Evolutionary conservation across 352 stramenopile species (phyloP).

Genomic region (Phytophthora megakarya): DNA sequence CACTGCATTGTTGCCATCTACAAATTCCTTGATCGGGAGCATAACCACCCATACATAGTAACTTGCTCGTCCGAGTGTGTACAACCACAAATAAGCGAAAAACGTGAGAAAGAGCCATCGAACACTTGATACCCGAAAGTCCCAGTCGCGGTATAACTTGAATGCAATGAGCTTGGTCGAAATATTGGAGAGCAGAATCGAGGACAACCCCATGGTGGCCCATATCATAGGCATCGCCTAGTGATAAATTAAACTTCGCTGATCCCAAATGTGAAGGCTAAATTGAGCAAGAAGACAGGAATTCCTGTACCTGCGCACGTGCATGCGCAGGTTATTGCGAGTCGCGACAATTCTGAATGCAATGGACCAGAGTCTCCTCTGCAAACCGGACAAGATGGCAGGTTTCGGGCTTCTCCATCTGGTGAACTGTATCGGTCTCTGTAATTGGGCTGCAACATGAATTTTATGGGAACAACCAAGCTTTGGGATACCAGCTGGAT

Average conservation of each 20-base stretch:
- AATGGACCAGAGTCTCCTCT: conserved; percentile 13
- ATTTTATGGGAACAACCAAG: conserved; percentile 3
- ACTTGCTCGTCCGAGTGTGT: conserved; percentile 35
- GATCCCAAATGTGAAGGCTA: neutral
- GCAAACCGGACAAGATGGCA: conserved; percentile 25
- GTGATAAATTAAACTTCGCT: conserved; percentile 20
- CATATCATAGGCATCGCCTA: conserved; percentile 41
- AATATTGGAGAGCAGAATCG: conserved; percentile 42
- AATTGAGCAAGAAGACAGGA: conserved; percentile 7
- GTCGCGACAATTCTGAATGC: conserved; percentile 13
- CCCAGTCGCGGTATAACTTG: conserved; percentile 53
- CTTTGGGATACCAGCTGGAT: conserved; percentile 23
- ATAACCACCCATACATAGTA: conserved; percentile 53
- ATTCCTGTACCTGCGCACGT: conserved; percentile 20
- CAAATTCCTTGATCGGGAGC: conserved; percentile 38
- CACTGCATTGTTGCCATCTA: conserved; percentile 39
- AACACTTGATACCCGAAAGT: conserved; percentile 56
- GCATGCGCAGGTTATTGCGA: conserved; percentile 26
- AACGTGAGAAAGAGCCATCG: conserved; percentile 66
- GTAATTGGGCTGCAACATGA: conserved; percentile 8
- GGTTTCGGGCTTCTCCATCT: conserved; percentile 24
- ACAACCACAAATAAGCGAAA: conserved; percentile 57
- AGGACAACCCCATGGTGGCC: conserved; percentile 34
- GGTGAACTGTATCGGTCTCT: conserved; percentile 27
- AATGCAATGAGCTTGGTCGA: conserved; percentile 43